phyloP scores from a whole-genome alignment of 2,329 filamentous ascomycete species.

The Exophiala mesophila region DNA sequence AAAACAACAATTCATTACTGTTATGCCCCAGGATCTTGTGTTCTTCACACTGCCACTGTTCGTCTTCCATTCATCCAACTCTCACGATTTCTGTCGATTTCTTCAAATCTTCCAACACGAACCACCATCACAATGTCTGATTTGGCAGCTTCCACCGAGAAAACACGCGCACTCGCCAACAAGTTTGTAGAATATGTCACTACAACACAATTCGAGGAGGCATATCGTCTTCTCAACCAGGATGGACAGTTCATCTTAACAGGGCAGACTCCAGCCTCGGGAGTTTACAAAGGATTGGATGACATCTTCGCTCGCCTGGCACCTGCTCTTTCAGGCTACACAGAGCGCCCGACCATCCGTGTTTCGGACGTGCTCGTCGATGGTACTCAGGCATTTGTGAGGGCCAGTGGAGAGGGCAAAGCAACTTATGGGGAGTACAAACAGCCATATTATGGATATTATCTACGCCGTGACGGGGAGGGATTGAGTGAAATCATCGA shows the following conservation, averaged over 20 bases:
- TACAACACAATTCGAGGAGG: slow-evolving; percentile 3
- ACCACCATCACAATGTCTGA: background rate
- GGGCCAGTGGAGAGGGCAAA: background rate
- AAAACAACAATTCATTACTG: no score
- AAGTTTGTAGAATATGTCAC: slow-evolving; percentile 4
- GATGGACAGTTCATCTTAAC: slow-evolving; percentile 5
- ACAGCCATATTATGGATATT: background rate
- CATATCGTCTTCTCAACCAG: slow-evolving; percentile 6
- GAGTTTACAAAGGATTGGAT: background rate
- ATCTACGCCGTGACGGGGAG: background rate
- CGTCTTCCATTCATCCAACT: no score
- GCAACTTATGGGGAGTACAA: background rate
- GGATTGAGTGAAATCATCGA: background rate
- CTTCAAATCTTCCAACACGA: no score
- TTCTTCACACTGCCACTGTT: no score
- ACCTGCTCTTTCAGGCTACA: background rate
- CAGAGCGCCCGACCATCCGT: background rate
- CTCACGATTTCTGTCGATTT: no score
- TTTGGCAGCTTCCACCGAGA: background rate
- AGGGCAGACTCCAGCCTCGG: slow-evolving; percentile 1
- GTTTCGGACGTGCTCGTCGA: background rate
- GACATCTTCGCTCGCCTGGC: background rate
- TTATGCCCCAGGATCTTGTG: no score
- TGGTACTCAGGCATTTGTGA: background rate
- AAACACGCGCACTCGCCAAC: background rate